Conservation (phyloP, 2,329 filamentous ascomycete genomes). For the Penicillium sumatraense region DNA sequence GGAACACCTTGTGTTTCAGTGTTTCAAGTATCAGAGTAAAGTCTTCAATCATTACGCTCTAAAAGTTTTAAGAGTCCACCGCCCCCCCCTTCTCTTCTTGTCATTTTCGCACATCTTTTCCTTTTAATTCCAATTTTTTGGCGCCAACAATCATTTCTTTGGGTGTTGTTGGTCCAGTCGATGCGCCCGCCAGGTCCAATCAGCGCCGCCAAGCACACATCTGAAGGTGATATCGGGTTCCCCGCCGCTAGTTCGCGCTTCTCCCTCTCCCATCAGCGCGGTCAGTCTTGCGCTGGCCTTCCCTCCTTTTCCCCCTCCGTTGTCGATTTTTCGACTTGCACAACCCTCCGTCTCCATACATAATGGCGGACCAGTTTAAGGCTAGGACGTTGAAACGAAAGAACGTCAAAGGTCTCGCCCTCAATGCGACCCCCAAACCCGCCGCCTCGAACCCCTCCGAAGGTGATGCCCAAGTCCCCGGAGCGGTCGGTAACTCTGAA, state of each 20-base stretch:
- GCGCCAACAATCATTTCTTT: slow-evolving; percentile 21
- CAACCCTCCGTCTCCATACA: slow-evolving; percentile 12
- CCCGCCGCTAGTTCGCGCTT: slow-evolving; percentile 30
- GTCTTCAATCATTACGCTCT: too few species aligned
- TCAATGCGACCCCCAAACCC: slow-evolving; percentile 76
- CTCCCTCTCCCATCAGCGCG: slow-evolving; percentile 19
- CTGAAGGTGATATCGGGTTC: slow-evolving; percentile 33
- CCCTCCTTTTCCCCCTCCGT: not conserved
- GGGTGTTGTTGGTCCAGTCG: slow-evolving; percentile 24
- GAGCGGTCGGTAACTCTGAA: slow-evolving; percentile 61
- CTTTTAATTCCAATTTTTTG: slow-evolving; percentile 17
- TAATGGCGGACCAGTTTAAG: slow-evolving; percentile 67
- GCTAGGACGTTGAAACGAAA: slow-evolving; percentile 92
- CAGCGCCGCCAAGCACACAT: slow-evolving; percentile 32
- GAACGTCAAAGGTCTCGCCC: slow-evolving; percentile 94
- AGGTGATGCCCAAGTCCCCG: slow-evolving; percentile 67
- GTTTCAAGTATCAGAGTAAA: slow-evolving; percentile 22
- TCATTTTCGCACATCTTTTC: not conserved
- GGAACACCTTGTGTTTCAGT: slow-evolving; percentile 21
- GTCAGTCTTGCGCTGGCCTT: slow-evolving; percentile 14
- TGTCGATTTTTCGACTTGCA: slow-evolving; percentile 1
- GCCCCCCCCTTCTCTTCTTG: not conserved
- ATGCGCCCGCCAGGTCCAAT: slow-evolving; percentile 32
- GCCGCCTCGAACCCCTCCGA: slow-evolving; percentile 69
- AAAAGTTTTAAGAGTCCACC: not conserved